Evolutionary conservation across 2,329 filamentous ascomycete species (phyloP), one percentile per base, ranked within the genome.

Genomic region (Cladosporium phlei): DNA sequence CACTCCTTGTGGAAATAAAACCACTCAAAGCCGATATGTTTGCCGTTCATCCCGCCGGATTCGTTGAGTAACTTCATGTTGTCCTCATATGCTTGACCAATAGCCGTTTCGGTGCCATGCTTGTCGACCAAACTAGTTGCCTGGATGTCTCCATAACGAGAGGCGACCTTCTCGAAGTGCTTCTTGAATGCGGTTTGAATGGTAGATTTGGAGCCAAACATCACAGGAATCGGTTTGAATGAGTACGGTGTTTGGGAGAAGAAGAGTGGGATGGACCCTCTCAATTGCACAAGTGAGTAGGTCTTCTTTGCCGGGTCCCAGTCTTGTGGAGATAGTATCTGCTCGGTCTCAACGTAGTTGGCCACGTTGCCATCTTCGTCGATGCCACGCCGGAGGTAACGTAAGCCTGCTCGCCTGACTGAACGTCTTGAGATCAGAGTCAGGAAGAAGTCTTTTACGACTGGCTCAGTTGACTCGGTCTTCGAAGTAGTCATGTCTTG

Each of bases 1-100:
- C 93, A 97, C 21, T 86, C 86, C 14, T 82, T 77, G 64, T 97
- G 93, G 59, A 98, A 98, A 62, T 98, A 93, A 58, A 97, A 98
- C 93, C 93, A 98, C 62, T 95, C 88, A 59, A 95, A 94, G 0
- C 73, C 76, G 10, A 93, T 68, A 8, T 72, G 64, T 42, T 68
- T 63, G 9, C 69, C 73, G 49, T 79, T 73, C 16, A 74, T 63
- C 4, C 74, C 72, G 5, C 73, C 73, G 32, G 78, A 73, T 6
- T 83, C 74, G 53, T 93, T 95, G 44, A 91, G 71, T 19, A 72
- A 67, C 38, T 79, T 70, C 1, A 86, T 76, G 48, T 82, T 81
- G 39, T 78, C 75, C 59, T 94, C 79, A 61, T 88, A 98, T 27
- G 83, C 76, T 44, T 84, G 77, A 3, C 90, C 93, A 38, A 97